Evolutionary conservation across 2,329 filamentous ascomycete species (phyloP), one percentile per base, ranked within the genome.

Genomic region (Sporothrix sp.): DNA sequence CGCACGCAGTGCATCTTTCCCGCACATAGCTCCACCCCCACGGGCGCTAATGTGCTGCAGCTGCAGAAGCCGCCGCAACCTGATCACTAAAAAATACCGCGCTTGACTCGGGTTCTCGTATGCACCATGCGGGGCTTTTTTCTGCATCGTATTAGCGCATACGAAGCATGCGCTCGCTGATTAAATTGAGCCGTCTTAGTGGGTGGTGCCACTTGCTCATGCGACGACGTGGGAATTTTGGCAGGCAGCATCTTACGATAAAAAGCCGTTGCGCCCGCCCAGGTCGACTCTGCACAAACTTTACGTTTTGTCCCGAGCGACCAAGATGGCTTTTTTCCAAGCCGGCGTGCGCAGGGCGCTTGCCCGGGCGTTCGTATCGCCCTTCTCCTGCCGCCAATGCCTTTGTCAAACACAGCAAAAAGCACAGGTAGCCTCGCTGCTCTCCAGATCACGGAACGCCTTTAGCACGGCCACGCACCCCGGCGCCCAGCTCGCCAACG

Each of bases 301-400:
- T 30, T 25, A 9, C 10, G 14, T 40, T 28, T 20, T 32, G 28
- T 16, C 16, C 16, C 14, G 32, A 35, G 28, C 32, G 6, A 40
- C 43, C 44, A 50, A 45, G 16, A 65, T 65, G 63, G 56, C 58
- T 23, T 60, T 61, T 43, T 58, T 62, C 13, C 60, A 61, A 50
- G 49, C 59, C 20, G 61, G 62, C 25, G 52, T 65, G 39, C 60
- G 58, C 33, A 59, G 61, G 55, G 57, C 58, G 14, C 55, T 58
- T 14, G 11, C 53, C 8, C 58, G 58, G 52, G 51, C 60, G 6
- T 54, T 60, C 6, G 52, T 56, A 21, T 62, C 67, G 28, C 65
- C 68, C 51, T 68, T 73, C 48, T 60, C 69, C 60, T 75, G 72
- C 64, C 71, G 71, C 56, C 74, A 75, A 68, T 76, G 72, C 62